These are phyloP conservation scores for Globisporangium iwayamae DNA, from an alignment of 352 stramenopile species.

Conservation along the genomic window DNA sequence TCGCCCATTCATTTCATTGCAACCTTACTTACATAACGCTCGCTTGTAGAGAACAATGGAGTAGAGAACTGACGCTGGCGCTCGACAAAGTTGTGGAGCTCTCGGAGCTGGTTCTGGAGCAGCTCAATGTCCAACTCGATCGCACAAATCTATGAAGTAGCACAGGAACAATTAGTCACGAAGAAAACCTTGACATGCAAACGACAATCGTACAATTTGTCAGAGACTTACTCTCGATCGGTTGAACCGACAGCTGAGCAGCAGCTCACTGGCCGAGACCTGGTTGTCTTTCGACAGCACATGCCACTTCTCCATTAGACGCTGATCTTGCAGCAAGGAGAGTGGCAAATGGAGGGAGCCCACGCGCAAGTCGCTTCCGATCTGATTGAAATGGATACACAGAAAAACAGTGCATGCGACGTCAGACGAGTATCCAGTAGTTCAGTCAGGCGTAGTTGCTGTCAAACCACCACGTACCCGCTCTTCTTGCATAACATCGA, in stretches of 20 bases:
- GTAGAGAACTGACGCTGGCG: slow-evolving; percentile 35
- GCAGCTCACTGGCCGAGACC: slow-evolving; percentile 26
- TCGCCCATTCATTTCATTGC: no score
- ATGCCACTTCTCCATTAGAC: slow-evolving; percentile 43
- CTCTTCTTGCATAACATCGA: slow-evolving; percentile 68
- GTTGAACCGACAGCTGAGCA: slow-evolving; percentile 46
- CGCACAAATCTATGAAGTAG: slow-evolving; percentile 36
- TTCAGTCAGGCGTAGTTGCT: background rate
- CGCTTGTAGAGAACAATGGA: slow-evolving; percentile 10
- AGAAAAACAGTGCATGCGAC: background rate
- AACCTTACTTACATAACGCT: slow-evolving; percentile 6
- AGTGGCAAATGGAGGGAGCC: slow-evolving; percentile 39
- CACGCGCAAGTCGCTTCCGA: slow-evolving; percentile 41
- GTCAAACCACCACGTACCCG: slow-evolving; percentile 13
- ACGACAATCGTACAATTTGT: background rate
- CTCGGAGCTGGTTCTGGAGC: slow-evolving; percentile 56
- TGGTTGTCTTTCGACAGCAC: slow-evolving; percentile 34
- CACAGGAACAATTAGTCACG: background rate
- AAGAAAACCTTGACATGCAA: background rate
- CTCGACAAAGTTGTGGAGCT: slow-evolving; percentile 52
- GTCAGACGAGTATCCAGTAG: background rate
- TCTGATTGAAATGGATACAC: slow-evolving; percentile 13
- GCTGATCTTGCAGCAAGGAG: slow-evolving; percentile 44
- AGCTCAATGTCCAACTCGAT: slow-evolving; percentile 52
- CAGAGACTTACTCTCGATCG: slow-evolving; percentile 35